Evolutionary conservation across 2,329 filamentous ascomycete species (phyloP), one percentile per base, ranked within the genome.

Genomic region (Tolypocladium nubicola): DNA sequence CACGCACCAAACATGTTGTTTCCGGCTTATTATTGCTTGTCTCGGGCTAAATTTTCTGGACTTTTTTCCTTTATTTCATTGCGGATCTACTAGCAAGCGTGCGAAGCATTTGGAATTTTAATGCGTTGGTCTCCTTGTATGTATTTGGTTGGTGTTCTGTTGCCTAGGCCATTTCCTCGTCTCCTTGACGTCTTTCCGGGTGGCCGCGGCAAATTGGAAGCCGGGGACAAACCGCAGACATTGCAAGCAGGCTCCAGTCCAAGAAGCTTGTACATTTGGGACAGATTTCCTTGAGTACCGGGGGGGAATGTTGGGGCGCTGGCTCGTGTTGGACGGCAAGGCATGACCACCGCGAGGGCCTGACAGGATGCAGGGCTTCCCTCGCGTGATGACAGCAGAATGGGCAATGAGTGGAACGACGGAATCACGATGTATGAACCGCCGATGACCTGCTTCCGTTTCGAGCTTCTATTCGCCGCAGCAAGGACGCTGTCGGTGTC

Each of bases 61-160:
- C 58, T 50, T 56, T 58, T 58, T 54, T 59, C 54, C 59, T 58
- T 43, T 40, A 8, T 53, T 26, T 57, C 13, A n/a, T 33, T 19
- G 11, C 35, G 40, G 26, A 23, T 45, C 30, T 30, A 35, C 37
- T n/a, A 58, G 61, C 58, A 47, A 59, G 58, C 58, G 52, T 50
- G 53, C 54, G 35, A 35, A 50, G 54, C 49, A 55, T 55, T 55
- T 47, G 39, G 40, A 16, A 52, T 30, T 43, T 43, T 19, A 41
- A 45, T 53, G 55, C 40, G 35, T 53, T 47, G 55, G 21, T 52
- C 16, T 35, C 52, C 19, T 49, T 38, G 7, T 35, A 14, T 41
- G 56, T 58, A 50, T 8, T 35, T 43, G 38, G 35, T 39, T 57
- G 37, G 35, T 53, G 10, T 23, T 21, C 45, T 52, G 26, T 23